Conservation (phyloP, 208 protist species). For the Angomonas deanei region DNA sequence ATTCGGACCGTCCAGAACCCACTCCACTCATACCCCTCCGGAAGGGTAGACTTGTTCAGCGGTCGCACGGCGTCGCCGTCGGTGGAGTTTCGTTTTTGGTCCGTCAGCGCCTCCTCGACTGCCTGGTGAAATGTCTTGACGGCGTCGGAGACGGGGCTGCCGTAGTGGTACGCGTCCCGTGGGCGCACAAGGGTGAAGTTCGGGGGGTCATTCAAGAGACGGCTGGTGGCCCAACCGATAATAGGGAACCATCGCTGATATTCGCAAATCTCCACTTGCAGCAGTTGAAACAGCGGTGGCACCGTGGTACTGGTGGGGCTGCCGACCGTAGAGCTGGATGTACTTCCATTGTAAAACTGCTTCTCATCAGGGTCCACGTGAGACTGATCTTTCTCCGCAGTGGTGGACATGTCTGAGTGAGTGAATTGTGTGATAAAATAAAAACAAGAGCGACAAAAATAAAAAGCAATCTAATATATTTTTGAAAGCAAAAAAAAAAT, state of each 20-base stretch:
- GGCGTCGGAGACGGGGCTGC: slow-evolving; percentile 11
- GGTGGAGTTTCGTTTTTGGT: not conserved
- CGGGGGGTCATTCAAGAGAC: slow-evolving; percentile 34
- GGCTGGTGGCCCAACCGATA: slow-evolving; percentile 49
- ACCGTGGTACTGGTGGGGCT: slow-evolving; percentile 16
- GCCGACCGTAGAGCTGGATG: slow-evolving; percentile 30
- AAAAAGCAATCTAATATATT: not conserved
- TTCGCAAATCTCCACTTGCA: slow-evolving; percentile 42
- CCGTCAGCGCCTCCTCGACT: slow-evolving; percentile 1
- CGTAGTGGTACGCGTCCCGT: not conserved
- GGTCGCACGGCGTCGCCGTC: slow-evolving; percentile 5
- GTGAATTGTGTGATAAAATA: not conserved
- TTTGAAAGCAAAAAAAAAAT: not conserved
- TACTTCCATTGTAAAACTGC: slow-evolving; percentile 31
- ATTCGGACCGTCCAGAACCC: slow-evolving; percentile 42
- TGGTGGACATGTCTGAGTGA: not conserved
- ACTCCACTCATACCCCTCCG: slow-evolving; percentile 36
- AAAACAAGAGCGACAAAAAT: not conserved
- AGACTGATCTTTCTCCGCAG: not conserved
- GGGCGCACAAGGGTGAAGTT: slow-evolving; percentile 31
- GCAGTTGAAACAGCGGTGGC: slow-evolving; percentile 18
- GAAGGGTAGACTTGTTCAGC: slow-evolving; percentile 18
- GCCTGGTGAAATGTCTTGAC: slow-evolving; percentile 17
- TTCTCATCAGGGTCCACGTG: not conserved
- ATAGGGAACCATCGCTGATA: slow-evolving; percentile 69